Evolutionary conservation across 2,329 filamentous ascomycete species (phyloP).

Genomic region (Nemania serpens): DNA sequence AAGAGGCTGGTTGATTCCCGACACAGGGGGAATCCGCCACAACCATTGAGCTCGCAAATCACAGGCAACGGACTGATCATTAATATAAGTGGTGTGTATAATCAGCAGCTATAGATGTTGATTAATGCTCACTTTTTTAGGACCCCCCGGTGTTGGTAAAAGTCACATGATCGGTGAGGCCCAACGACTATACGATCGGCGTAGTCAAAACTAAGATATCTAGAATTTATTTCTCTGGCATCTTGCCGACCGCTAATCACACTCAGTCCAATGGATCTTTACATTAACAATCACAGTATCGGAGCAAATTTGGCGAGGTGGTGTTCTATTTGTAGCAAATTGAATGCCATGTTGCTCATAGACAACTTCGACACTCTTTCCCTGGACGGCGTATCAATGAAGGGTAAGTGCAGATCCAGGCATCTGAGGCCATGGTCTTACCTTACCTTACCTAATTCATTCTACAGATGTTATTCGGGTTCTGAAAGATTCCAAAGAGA

Average conservation of each 20-base stretch:
- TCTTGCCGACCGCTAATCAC: not conserved
- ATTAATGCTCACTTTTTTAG: not conserved
- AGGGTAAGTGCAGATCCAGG: not conserved
- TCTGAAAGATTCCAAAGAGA: not conserved
- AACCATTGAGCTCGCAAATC: not conserved
- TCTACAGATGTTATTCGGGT: not conserved
- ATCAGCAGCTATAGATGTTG: not conserved
- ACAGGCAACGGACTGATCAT: not conserved
- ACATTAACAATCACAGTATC: no score
- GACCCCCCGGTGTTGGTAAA: constrained; percentile 6
- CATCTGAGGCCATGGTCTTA: not conserved
- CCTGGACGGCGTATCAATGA: not conserved
- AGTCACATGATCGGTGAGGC: constrained; percentile 1
- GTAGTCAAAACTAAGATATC: not conserved
- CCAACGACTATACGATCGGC: not conserved
- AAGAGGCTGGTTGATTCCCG: not conserved
- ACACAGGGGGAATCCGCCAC: not conserved
- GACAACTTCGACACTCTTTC: not conserved
- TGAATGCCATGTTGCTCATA: not conserved
- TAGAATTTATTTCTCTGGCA: not conserved
- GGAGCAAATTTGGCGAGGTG: not conserved
- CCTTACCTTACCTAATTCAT: not conserved
- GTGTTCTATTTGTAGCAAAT: not conserved
- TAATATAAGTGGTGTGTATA: constrained; percentile 2
- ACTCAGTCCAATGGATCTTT: not conserved